phyloP scores from a whole-genome alignment of 176 grass and related monocot genomes.

The Musa troglodytarum region DNA sequence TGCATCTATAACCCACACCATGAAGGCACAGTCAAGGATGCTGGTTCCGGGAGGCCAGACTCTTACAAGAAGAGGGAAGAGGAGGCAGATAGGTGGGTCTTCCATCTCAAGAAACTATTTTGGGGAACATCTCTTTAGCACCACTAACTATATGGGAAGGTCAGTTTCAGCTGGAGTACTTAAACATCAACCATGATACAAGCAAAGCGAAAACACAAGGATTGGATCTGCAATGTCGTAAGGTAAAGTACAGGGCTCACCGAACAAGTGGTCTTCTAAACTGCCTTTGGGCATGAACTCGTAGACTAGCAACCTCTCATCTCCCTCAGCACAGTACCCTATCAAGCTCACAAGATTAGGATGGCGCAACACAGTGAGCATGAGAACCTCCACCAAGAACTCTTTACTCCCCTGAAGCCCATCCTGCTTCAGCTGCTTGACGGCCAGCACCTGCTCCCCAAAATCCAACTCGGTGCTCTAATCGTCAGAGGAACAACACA shows the following conservation, averaged over 20 bases:
- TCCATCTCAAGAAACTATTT: too few relatives aligned
- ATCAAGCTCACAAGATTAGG: conserved; percentile 14
- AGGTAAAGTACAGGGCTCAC: background rate
- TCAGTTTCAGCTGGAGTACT: background rate
- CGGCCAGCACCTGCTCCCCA: conserved; percentile 8
- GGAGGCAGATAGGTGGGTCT: too few relatives aligned
- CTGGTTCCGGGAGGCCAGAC: too few relatives aligned
- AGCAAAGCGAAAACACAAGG: background rate
- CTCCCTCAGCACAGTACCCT: conserved; percentile 14
- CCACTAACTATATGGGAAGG: too few relatives aligned
- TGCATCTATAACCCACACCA: too few relatives aligned
- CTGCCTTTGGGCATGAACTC: conserved; percentile 14
- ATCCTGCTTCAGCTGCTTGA: conserved; percentile 13
- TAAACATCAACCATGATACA: background rate
- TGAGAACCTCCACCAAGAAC: conserved; percentile 18
- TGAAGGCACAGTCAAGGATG: too few relatives aligned
- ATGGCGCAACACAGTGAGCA: conserved; percentile 10
- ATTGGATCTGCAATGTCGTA: background rate
- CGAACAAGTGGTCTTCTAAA: conserved; percentile 15
- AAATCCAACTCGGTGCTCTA: background rate
- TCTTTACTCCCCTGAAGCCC: conserved; percentile 14
- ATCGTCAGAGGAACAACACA: background rate
- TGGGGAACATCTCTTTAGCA: too few relatives aligned
- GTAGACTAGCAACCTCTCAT: conserved; percentile 12
- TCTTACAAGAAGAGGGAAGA: too few relatives aligned